Base-by-base conservation (phyloP, 2,329 filamentous ascomycete species). In the Colletotrichum aenigma region DNA sequence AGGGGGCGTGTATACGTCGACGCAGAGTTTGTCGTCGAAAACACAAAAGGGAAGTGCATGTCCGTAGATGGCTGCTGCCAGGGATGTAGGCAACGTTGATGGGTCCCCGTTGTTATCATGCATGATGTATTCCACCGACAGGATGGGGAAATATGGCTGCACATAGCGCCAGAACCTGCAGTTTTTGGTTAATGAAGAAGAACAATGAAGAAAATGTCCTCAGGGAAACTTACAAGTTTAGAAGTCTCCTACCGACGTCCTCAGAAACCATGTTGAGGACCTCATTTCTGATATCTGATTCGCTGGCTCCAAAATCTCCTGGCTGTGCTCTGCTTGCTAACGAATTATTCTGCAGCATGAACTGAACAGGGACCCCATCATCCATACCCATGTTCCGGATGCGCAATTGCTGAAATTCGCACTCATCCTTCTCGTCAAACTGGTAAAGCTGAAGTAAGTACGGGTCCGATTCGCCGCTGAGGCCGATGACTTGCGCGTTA, bases 401-500 rank as follows among this genome's bases (percentile, higher is more conserved):
- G 13, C 30, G 72, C 16, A 75, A 18, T 13, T 75, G 72, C n/a
- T 66, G 72, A 12, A 75, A 75, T 3, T 13, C 28, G 16, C 72
- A 75, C n/a, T 75, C 72, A 1, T 75, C 55, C 8, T 28, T 71
- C 15, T 71, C 72, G 24, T 71, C 68, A 18, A 75, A 75, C 15
- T n/a, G 72, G 2, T 75, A 75, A 2, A 71, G 36, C 7, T 75
- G 21, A 3, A 75, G 68, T 15, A 75, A 16, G 16, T 75, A 71
- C 5, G 72, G 72, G 3, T 75, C 72, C 8, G 72, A 75, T 16
- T 75, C 72, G 28, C 72, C 72, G 30, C 68, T 75, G 34, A 71
- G 72, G 4, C 72, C 72, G 16, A 75, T 75, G 1, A 71, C 56
- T 62, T 75, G 72, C 21, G 72, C 68, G 6, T 71, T 75, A 12